Evolutionary conservation across 2,329 filamentous ascomycete species (phyloP).

Genomic region (Colletotrichum tabaci): DNA sequence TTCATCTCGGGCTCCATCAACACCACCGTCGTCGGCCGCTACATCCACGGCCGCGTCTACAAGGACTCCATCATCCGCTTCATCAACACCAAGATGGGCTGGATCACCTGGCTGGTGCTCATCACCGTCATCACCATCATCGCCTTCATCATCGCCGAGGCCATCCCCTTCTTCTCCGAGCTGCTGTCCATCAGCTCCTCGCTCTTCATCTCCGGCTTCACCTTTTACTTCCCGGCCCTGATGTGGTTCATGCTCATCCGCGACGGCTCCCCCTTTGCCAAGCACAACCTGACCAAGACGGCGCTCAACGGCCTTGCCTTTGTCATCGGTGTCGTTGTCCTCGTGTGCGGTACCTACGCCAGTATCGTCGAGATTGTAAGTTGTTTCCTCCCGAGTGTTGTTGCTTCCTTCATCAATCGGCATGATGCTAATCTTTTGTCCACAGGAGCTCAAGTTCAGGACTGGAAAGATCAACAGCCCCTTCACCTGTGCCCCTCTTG

Average conservation of each 20-base stretch:
- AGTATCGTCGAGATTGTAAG: conserved; percentile 44
- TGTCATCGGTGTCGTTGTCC: conserved; percentile 51
- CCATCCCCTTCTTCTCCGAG: conserved; percentile 81
- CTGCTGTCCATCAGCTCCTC: conserved; percentile 71
- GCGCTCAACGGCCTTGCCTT: conserved; percentile 48
- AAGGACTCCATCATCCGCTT: conserved; percentile 60
- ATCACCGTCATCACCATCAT: conserved; percentile 71
- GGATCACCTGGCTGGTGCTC: conserved; percentile 72
- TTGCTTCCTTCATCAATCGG: no score
- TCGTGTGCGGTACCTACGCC: conserved; percentile 53
- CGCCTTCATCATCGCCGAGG: conserved; percentile 80
- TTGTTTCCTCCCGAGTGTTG: neutral
- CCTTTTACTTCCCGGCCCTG: conserved; percentile 60
- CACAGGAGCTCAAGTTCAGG: conserved; percentile 38
- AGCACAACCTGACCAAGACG: conserved; percentile 48
- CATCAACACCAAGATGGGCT: conserved; percentile 65
- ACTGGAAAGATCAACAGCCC: conserved; percentile 41
- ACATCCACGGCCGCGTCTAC: conserved; percentile 62
- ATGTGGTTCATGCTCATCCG: conserved; percentile 60
- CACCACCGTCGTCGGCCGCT: conserved; percentile 62
- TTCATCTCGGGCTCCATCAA: conserved; percentile 83
- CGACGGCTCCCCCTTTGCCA: conserved; percentile 50
- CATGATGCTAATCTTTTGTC: neutral
- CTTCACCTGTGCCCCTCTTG: conserved; percentile 40
- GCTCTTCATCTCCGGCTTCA: conserved; percentile 62